phyloP scores from a whole-genome alignment of 768 basidiomycete genomes.

The Lactarius indigo region DNA sequence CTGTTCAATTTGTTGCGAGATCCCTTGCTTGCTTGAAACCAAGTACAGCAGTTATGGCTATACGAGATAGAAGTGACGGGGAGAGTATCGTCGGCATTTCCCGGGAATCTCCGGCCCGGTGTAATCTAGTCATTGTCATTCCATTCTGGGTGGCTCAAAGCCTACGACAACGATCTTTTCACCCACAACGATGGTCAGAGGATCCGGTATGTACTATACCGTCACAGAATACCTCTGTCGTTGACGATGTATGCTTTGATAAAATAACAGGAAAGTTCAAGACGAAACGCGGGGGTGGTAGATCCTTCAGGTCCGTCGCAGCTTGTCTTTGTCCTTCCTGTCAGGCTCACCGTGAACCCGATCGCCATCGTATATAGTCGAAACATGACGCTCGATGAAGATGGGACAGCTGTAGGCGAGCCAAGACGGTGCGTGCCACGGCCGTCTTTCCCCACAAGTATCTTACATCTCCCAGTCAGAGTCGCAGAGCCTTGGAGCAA shows the following conservation, averaged over 20 bases:
- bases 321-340: background rate
- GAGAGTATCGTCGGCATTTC: too few species aligned
- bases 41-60: too few species aligned
- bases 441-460: background rate
- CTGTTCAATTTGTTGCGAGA: too few species aligned
- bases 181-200: conserved; percentile 9
- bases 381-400: conserved; percentile 28
- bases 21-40: too few species aligned
- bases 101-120: conserved; percentile 1
- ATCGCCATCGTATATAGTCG: conserved; percentile 23
- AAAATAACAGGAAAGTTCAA: conserved; percentile 38
- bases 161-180: background rate
- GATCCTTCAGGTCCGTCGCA: conserved; percentile 36
- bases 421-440: conserved; percentile 24
- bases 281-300: conserved; percentile 41
- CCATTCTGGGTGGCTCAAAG: background rate
- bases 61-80: too few species aligned
- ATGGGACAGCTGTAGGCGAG: conserved; percentile 30
- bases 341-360: conserved; percentile 14
- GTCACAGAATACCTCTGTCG: conserved; percentile 6
- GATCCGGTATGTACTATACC: background rate
- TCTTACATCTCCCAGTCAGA: conserved; percentile 2
- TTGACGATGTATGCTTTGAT: background rate
- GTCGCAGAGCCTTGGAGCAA: conserved; percentile 26
- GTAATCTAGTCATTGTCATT: background rate